Evolutionary conservation across 164 flowering plant species (phyloP), one percentile per base, ranked within the genome.

Genomic region (Dillenia suffruticosa): DNA sequence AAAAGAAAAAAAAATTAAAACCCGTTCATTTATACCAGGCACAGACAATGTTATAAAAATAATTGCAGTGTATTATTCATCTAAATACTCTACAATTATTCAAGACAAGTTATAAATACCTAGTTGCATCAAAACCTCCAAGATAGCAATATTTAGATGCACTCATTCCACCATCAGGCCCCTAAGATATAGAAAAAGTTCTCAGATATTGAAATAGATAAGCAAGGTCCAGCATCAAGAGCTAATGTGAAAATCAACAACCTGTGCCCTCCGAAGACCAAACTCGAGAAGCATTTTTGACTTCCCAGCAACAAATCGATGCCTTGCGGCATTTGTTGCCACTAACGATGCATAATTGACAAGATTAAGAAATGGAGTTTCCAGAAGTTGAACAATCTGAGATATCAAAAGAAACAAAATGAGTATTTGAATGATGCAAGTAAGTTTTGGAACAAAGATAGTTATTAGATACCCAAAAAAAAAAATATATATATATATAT

Each of bases 241-340:
- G 44, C 9, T 10, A 16, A 62, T 62, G 45, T 44, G n/a, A 32
- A 45, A 15, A 59, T 19, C 11, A 63, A 24, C 44, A 63, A 95
- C 97, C 91, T 95, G 98, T 58, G 99, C 98, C 49, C 98, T 77
- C 65, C 98, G 81, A 59, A 92, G 92, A 56, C 99, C 99, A 83
- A 95, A 95, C 76, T 95, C 99, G 62, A 92, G 92, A 19, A 95
- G 78, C 17, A 70, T 46, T 74, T 95, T 92, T 60, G 88, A 78
- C 68, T 90, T 87, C 61, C 99, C 99, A 54, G 95, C 98, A 75
- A 95, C 97, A 78, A 85, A 82, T 12, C 97, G 87, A 64, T 95
- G 99, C 70, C 99, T 92, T 59, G 97, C 97, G 63, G 99, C 97
- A 88, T 95, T 92, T 58, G 99, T 95, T 46, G 99, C 80, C 46